These are phyloP conservation scores for Paecilomyces fulvus DNA, from an alignment of 2,329 filamentous ascomycete species.

Conservation along the genomic window DNA sequence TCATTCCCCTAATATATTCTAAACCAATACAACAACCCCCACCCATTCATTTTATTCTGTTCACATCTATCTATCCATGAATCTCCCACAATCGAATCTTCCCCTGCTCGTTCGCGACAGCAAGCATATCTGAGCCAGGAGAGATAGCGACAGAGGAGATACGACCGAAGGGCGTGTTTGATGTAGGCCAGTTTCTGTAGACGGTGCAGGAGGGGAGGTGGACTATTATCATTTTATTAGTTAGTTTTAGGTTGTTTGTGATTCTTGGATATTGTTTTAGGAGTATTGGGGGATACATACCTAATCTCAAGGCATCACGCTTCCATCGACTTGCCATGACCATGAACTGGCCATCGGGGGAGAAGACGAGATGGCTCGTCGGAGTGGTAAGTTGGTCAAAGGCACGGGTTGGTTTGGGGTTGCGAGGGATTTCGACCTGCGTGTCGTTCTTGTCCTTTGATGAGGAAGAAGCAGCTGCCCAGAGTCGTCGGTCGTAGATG, in stretches of 20 bases:
- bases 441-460: constrained; percentile 15
- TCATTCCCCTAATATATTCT: no score
- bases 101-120: constrained; percentile 80
- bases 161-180: constrained; percentile 76
- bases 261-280: background rate
- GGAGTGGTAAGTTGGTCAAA: constrained; percentile 85
- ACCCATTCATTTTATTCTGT: background rate
- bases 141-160: constrained; percentile 68
- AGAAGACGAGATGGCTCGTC: constrained; percentile 70
- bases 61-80: constrained; percentile 42
- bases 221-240: constrained; percentile 39
- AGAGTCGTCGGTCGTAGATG: constrained; percentile 73
- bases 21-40: background rate
- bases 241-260: constrained; percentile 3
- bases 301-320: constrained; percentile 72
- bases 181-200: constrained; percentile 94
- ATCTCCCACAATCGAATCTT: constrained; percentile 91
- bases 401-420: constrained; percentile 62
- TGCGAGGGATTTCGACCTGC: constrained; percentile 48
- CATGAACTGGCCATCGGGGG: constrained; percentile 80
- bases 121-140: constrained; percentile 59
- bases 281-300: constrained; percentile 20
- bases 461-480: constrained; percentile 32
- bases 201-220: constrained; percentile 90
- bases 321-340: constrained; percentile 81